Conservation (phyloP, 352 stramenopile species). For the Phytophthora parvispora region DNA sequence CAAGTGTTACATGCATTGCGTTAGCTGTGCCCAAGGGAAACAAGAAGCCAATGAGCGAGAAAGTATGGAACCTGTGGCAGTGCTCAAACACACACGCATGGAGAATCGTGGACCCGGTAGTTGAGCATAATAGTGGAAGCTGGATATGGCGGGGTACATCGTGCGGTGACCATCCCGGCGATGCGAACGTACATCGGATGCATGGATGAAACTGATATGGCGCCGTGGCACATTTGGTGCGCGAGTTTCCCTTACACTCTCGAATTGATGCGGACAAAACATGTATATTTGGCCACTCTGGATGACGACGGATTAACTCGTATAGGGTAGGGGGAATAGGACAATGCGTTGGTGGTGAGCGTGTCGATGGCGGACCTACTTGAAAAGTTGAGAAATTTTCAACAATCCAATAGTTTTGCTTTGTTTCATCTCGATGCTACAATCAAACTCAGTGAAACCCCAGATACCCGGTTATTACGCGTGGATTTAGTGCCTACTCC, state of each 20-base stretch:
- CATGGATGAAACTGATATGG: conserved; percentile 5
- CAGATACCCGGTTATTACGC: not conserved
- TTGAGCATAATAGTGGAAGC: not conserved
- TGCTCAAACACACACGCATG: not conserved
- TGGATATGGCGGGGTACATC: not conserved
- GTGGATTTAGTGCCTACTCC: not conserved
- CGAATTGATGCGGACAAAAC: not conserved
- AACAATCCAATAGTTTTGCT: not conserved
- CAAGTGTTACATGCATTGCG: not conserved
- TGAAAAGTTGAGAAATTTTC: not conserved
- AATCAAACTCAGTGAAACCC: not conserved
- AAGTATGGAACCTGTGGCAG: conserved; percentile 7
- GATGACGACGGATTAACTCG: not conserved
- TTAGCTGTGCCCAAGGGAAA: not conserved
- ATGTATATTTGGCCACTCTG: not conserved
- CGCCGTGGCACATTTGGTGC: conserved; percentile 6
- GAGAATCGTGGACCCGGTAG: not conserved
- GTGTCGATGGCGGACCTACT: not conserved
- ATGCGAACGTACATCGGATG: conserved; percentile 3
- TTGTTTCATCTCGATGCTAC: not conserved
- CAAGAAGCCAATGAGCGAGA: not conserved
- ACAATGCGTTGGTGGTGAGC: not conserved
- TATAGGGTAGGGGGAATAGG: not conserved
- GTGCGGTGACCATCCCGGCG: not conserved
- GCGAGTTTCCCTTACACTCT: not conserved